Evolutionary conservation across 1,284 basidiomycete species (phyloP).

Genomic region (Ganoderma sp.): DNA sequence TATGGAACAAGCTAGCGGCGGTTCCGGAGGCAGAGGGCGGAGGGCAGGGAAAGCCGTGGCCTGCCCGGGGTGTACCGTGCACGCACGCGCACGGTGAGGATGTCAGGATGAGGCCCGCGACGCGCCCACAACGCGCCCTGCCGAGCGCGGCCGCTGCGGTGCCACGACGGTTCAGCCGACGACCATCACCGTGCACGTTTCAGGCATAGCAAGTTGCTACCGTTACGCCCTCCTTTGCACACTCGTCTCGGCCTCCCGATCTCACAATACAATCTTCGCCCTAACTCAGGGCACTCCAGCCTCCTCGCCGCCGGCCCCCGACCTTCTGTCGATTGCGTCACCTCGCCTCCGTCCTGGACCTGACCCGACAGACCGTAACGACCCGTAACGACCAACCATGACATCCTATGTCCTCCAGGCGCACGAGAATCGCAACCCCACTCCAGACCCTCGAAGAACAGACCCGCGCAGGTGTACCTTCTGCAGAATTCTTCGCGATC

Average conservation of each 20-base stretch:
- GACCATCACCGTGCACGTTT: neutral
- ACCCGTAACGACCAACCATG: conserved; percentile 46
- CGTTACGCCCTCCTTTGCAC: neutral
- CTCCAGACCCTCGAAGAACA: conserved; percentile 51
- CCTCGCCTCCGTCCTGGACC: neutral
- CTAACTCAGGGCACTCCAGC: neutral
- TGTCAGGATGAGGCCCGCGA: neutral
- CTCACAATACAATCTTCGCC: neutral
- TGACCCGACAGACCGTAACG: neutral
- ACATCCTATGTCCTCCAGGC: conserved; percentile 74
- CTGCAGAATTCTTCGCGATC: conserved; percentile 62
- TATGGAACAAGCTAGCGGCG: neutral
- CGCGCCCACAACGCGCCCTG: conserved; percentile 5
- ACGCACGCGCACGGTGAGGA: neutral
- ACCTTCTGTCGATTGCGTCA: neutral
- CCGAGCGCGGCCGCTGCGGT: conserved; percentile 3
- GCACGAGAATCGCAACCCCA: conserved; percentile 53
- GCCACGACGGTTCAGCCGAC: neutral
- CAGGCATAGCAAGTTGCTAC: conserved; percentile 1
- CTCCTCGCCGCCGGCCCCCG: neutral
- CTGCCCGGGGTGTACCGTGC: no score
- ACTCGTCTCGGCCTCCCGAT: neutral
- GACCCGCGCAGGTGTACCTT: conserved; percentile 58
- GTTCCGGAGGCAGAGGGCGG: neutral
- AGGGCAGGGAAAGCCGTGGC: neutral